A percentile compares a stretch with the other conserved stretches of the same genome.
phyloP scores from a whole-genome alignment of 805 yeast species.

The Wickerhamiella nectarea region DNA sequence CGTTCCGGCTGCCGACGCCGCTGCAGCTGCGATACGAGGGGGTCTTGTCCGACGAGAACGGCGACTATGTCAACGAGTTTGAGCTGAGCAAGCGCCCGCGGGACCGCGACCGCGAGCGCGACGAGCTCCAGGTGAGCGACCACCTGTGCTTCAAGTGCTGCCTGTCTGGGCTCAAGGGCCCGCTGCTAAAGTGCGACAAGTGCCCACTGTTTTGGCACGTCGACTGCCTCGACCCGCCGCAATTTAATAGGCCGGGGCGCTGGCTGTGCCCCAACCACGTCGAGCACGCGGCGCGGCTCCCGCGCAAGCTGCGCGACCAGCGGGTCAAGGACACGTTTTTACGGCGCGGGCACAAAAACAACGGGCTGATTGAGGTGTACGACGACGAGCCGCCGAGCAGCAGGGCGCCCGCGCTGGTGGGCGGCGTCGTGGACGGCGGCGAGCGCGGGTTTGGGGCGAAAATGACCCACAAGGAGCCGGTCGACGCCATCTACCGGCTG shows the following conservation, averaged over 20 bases:
- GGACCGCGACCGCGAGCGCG: constrained; percentile 19
- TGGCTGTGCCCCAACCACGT: constrained; percentile 92
- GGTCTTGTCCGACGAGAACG: constrained; percentile 50
- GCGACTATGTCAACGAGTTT: constrained; percentile 53
- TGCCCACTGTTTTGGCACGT: constrained; percentile 78
- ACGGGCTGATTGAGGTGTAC: constrained; percentile 46
- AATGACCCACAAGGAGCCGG: constrained; percentile 2
- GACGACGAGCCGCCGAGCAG: constrained; percentile 17
- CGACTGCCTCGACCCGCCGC: constrained; percentile 71
- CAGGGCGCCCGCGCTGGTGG: background rate
- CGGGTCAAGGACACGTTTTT: constrained; percentile 41
- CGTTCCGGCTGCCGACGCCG: constrained; percentile 51
- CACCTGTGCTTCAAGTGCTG: constrained; percentile 67
- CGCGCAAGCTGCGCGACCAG: constrained; percentile 28
- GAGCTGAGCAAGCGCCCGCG: constrained; percentile 10
- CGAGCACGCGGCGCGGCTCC: constrained; percentile 25
- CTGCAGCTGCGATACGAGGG: constrained; percentile 62
- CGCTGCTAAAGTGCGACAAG: constrained; percentile 64
- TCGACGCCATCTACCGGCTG: constrained; percentile 39
- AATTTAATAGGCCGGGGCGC: constrained; percentile 55
- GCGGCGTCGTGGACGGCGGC: constrained; percentile 2
- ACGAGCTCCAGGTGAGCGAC: constrained; percentile 57
- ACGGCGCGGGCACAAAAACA: constrained; percentile 37
- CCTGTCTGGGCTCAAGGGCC: constrained; percentile 45
- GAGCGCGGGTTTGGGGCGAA: constrained; percentile 1